A percentile compares a stretch with the other conserved stretches of the same genome.
Evolutionary conservation across 139 green algal genomes (phyloP).

Genomic region (Tetraselmis striata): DNA sequence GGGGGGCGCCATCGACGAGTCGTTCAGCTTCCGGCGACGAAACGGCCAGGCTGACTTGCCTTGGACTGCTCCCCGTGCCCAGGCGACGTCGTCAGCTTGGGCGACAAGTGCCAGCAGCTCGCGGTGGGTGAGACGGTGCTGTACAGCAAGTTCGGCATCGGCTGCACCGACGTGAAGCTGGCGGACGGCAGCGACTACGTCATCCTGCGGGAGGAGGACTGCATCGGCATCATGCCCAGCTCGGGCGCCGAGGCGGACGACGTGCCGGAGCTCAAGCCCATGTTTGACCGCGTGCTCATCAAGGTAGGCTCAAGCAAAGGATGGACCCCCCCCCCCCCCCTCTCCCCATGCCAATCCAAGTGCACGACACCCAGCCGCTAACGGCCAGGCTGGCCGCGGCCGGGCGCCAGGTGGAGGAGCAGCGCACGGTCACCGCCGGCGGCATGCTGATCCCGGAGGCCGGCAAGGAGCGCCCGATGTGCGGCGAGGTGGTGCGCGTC

Average conservation of each 20-base stretch:
- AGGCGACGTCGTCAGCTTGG: conserved; percentile 48
- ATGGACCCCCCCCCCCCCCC: neutral
- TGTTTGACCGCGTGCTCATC: conserved; percentile 81
- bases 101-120: conserved; percentile 37
- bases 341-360: neutral
- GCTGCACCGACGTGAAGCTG: conserved; percentile 76
- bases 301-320: conserved; percentile 46
- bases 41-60: too few species aligned
- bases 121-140: conserved; percentile 69
- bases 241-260: conserved; percentile 71
- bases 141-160: conserved; percentile 95
- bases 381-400: neutral
- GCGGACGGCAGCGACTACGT: conserved; percentile 58
- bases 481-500: conserved; percentile 35
- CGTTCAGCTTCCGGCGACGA: too few species aligned
- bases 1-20: too few species aligned
- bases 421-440: conserved; percentile 68
- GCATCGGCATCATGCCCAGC: conserved; percentile 78
- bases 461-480: conserved; percentile 80
- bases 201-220: conserved; percentile 82
- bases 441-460: conserved; percentile 86
- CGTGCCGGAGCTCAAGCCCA: conserved; percentile 74
- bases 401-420: conserved; percentile 49
- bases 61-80: neutral
- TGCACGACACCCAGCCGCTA: neutral